Base-by-base conservation (phyloP, 495 filamentous ascomycete genomes). In the Lichina pygmaea region DNA sequence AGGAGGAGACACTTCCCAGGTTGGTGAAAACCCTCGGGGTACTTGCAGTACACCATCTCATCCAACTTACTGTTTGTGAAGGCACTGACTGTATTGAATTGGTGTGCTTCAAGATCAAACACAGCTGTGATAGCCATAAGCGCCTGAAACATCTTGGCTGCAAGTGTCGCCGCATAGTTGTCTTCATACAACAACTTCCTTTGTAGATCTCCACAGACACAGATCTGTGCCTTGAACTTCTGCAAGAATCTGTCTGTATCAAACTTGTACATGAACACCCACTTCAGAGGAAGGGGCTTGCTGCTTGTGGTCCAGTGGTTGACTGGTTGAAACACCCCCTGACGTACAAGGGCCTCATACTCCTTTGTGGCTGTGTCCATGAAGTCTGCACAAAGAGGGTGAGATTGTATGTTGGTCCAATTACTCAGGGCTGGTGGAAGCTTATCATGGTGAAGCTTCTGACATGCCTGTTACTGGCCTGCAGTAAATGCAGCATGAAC, bases 201-300 rank as follows among this genome's bases (percentile, higher is more conserved):
- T 42, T 58, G 46, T 10, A 56, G 46, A 46, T 60, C 53, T 24
- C 57, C 53, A 46, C 52, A 46, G 6, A 57, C 54, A 36, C 47
- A 55, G 8, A 60, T 41, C 11, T 54, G 9, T 33, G 57, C 54
- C 44, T 60, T 60, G 16, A 45, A 51, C 47, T 57, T 58, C n/a
- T 40, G 33, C 6, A 58, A 47, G 16, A 44, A 49, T 15, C 53
- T 40, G 32, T 56, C 34, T 4, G 47, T 30, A 33, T 56, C 52
- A 34, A 52, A 54, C 42, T 57, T 55, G 42, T 53, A 55, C 17
- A 44, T 42, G 44, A 44, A 44, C 6, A 44, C 43, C 43, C 43
- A 44, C 6, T 7, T 24, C 13, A 44, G 7, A 17, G 7, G 7
- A 7, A 44, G 13, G 16, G 33, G 10, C 15, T 12, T 44, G 5